Conservation (phyloP, 768 basidiomycete genomes). For the Collybia sp. region DNA sequence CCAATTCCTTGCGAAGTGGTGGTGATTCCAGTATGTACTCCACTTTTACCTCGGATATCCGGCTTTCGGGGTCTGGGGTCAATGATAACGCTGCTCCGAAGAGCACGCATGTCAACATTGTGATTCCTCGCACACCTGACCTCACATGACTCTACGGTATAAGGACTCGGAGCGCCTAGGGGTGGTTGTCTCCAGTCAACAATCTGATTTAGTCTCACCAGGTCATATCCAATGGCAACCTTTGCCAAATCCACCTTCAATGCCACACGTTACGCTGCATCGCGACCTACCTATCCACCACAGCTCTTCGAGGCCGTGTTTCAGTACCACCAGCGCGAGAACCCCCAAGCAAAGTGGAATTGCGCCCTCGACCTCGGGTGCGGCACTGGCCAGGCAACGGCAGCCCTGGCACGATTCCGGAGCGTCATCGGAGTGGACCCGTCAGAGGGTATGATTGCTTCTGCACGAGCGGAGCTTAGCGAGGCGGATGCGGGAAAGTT, state of each 20-base stretch:
- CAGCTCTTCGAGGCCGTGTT: slow-evolving; percentile 61
- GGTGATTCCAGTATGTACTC: no score
- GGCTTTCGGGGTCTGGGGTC: no score
- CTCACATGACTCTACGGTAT: no score
- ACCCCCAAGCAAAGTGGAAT: slow-evolving; percentile 34
- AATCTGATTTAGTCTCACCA: neutral
- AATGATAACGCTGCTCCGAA: no score
- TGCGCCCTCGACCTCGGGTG: slow-evolving; percentile 76
- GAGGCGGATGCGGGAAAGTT: slow-evolving; percentile 12
- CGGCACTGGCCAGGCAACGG: slow-evolving; percentile 80
- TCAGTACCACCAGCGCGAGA: slow-evolving; percentile 41
- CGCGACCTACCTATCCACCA: slow-evolving; percentile 69
- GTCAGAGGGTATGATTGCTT: slow-evolving; percentile 62
- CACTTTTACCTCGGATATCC: no score
- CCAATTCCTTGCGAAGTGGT: no score
- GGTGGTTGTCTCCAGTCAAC: neutral
- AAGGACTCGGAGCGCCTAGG: no score
- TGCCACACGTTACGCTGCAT: slow-evolving; percentile 59
- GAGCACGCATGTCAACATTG: no score
- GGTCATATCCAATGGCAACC: slow-evolving; percentile 55
- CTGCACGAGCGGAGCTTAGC: slow-evolving; percentile 29
- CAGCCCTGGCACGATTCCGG: slow-evolving; percentile 48
- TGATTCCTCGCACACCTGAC: no score
- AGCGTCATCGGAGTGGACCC: slow-evolving; percentile 75
- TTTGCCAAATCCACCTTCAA: slow-evolving; percentile 73